phyloP scores from a whole-genome alignment of 148 eudicot genomes.

The Polygonum aviculare region DNA sequence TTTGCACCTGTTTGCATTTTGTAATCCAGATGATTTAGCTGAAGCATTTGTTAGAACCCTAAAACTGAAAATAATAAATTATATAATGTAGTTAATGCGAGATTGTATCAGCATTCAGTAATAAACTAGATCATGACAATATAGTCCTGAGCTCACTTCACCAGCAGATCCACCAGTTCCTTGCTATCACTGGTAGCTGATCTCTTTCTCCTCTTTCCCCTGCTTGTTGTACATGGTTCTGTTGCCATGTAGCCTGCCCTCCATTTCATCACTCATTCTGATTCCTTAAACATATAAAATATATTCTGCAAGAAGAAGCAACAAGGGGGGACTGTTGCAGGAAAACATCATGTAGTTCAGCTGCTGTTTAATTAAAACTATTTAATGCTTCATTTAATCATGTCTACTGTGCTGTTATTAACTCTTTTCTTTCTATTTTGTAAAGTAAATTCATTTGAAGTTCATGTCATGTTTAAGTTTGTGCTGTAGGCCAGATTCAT shows the following conservation, averaged over 20 bases:
- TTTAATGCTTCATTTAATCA: background rate
- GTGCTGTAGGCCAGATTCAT: background rate
- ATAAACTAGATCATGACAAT: too few species aligned
- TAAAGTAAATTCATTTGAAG: background rate
- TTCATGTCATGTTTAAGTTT: background rate
- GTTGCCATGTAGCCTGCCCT: background rate
- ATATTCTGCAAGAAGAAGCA: background rate
- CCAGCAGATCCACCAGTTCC: background rate
- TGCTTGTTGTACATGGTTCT: background rate
- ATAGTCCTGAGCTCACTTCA: background rate
- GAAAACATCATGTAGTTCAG: background rate
- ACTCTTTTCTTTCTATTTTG: too few species aligned
- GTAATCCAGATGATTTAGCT: background rate
- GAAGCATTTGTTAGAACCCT: background rate
- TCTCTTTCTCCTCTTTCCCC: background rate
- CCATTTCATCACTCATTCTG: background rate
- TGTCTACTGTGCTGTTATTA: background rate
- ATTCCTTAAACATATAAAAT: background rate
- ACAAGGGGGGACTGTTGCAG: background rate
- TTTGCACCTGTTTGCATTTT: background rate
- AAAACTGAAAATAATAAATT: background rate
- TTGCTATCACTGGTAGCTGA: background rate
- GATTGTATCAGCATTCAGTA: background rate
- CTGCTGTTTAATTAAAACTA: background rate
- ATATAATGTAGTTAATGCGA: background rate